phyloP scores from a whole-genome alignment of 2,329 filamentous ascomycete species.

The Arthroderma uncinatum region DNA sequence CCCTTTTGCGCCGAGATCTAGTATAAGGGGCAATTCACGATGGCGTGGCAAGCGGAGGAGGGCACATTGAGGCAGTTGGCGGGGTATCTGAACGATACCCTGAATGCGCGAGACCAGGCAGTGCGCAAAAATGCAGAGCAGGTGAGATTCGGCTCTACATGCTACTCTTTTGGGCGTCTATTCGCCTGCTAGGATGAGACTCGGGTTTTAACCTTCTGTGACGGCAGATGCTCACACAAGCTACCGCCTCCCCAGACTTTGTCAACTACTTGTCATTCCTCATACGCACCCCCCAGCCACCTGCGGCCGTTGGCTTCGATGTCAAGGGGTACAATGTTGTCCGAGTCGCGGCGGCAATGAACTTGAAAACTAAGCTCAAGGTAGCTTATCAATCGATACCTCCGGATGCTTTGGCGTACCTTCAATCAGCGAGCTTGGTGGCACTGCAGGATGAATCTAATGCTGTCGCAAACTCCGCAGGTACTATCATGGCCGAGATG shows the following conservation, averaged over 20 bases:
- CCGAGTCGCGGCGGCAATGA: slow-evolving; percentile 77
- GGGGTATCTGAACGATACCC: slow-evolving; percentile 78
- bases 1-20: background rate
- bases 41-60: slow-evolving; percentile 87
- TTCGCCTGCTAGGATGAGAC: background rate
- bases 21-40: slow-evolving; percentile 29
- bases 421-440: slow-evolving; percentile 66
- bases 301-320: slow-evolving; percentile 48
- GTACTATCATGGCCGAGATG: slow-evolving; percentile 88
- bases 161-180: background rate
- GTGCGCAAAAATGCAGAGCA: slow-evolving; percentile 82
- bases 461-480: slow-evolving; percentile 79
- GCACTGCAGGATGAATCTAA: slow-evolving; percentile 69
- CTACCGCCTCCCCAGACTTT: slow-evolving; percentile 79
- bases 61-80: slow-evolving; percentile 84
- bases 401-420: slow-evolving; percentile 59
- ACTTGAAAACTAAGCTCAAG: slow-evolving; percentile 90
- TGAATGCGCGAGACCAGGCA: slow-evolving; percentile 68
- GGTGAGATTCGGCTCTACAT: slow-evolving; percentile 44
- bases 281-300: slow-evolving; percentile 57
- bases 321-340: slow-evolving; percentile 58
- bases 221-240: slow-evolving; percentile 77
- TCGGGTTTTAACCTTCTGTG: background rate
- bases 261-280: slow-evolving; percentile 95
- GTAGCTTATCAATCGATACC: slow-evolving; percentile 64